A percentile compares a stretch with the other conserved stretches of the same genome.
phyloP scores from a whole-genome alignment of 2,329 filamentous ascomycete species.

The Zymoseptoria brevis region DNA sequence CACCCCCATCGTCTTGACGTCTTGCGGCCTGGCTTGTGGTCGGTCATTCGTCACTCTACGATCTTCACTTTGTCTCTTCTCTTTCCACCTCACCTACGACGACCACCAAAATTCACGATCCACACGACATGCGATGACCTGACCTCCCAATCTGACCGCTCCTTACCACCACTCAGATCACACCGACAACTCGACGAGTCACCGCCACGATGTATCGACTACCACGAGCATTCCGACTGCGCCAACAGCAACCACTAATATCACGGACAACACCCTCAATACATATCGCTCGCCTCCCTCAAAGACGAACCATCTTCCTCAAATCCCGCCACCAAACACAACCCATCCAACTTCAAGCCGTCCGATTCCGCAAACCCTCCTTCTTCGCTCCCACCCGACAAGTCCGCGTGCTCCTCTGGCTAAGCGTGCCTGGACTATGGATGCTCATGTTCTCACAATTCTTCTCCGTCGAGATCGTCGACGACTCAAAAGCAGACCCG shows the following conservation, averaged over 20 bases:
- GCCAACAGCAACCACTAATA: slow-evolving; percentile 15
- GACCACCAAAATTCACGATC: neutral
- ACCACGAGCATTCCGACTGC: slow-evolving; percentile 23
- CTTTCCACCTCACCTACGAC: neutral
- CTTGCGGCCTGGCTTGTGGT: neutral
- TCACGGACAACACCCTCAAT: neutral
- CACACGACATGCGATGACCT: neutral
- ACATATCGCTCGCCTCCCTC: neutral
- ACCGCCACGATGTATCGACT: slow-evolving; percentile 21
- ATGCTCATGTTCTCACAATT: neutral
- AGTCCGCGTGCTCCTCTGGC: neutral
- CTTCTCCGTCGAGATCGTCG: neutral
- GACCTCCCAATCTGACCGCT: neutral
- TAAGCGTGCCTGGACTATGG: neutral
- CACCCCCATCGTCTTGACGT: slow-evolving; percentile 1
- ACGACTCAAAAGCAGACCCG: neutral
- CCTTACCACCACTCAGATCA: neutral
- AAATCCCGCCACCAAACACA: neutral
- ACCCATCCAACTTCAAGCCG: neutral
- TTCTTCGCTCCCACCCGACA: slow-evolving; percentile 9
- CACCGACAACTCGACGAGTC: neutral
- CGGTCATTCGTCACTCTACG: neutral
- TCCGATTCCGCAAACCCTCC: slow-evolving; percentile 8
- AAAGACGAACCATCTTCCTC: neutral
- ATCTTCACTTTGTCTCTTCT: slow-evolving; percentile 1